Evolutionary conservation across 225 moss, liverwort and hornwort species (phyloP).

Genomic region (Sphagnum tenellum): DNA sequence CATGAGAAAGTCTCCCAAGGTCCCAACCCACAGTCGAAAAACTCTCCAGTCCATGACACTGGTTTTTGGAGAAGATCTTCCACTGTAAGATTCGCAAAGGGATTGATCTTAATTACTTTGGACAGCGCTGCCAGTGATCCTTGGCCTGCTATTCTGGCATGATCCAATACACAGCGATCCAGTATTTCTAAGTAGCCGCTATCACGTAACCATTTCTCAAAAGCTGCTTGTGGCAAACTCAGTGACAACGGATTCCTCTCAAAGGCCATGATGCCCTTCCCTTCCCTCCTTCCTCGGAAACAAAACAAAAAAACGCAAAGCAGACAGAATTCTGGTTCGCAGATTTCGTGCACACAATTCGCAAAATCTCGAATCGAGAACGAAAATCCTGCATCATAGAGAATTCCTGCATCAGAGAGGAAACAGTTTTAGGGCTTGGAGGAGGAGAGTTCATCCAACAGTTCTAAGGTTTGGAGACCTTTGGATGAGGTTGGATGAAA

Average conservation of each 20-base stretch:
- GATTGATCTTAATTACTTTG: slow-evolving; percentile 65
- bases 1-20: slow-evolving; percentile 76
- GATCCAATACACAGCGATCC: slow-evolving; percentile 71
- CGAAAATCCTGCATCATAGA: no score
- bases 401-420: no score
- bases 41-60: slow-evolving; percentile 92
- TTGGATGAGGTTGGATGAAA: no score
- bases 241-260: slow-evolving; percentile 84
- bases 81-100: slow-evolving; percentile 56
- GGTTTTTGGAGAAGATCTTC: slow-evolving; percentile 78
- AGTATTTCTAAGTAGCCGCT: slow-evolving; percentile 81
- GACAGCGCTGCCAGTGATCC: slow-evolving; percentile 54
- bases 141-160: slow-evolving; percentile 35
- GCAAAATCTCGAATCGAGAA: no score
- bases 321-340: no score
- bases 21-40: slow-evolving; percentile 92
- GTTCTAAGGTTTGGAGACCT: no score
- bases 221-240: slow-evolving; percentile 66
- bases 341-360: no score
- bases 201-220: slow-evolving; percentile 89
- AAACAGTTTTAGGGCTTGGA: no score
- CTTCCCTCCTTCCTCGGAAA: no score
- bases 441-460: no score
- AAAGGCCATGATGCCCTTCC: slow-evolving; percentile 44
- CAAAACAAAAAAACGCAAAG: no score